phyloP scores from a whole-genome alignment of 106 monocot genomes.

The Vanilla planifolia region DNA sequence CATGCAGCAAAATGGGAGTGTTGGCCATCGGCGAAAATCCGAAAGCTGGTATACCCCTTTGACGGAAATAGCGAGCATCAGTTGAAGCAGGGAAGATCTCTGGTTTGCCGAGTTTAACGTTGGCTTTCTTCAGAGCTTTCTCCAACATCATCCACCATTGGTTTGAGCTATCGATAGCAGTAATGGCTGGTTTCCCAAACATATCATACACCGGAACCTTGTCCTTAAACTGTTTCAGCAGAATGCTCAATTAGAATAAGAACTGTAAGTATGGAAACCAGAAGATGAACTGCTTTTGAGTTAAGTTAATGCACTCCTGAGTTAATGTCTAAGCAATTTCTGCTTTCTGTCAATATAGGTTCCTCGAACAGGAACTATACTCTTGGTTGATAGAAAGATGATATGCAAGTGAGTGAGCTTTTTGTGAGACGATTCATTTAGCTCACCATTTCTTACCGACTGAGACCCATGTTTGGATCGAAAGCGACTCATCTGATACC shows the following conservation, averaged over 20 bases:
- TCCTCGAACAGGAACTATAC: no score
- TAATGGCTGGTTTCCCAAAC: slow-evolving; percentile 73
- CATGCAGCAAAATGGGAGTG: slow-evolving; percentile 86
- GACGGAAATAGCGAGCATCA: slow-evolving; percentile 76
- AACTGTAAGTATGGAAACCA: no score
- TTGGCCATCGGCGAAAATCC: slow-evolving; percentile 97
- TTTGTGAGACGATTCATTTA: no score
- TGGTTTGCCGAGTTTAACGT: slow-evolving; percentile 66
- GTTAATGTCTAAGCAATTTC: no score
- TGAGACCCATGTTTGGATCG: no score
- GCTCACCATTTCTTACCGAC: no score
- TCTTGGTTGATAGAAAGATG: no score
- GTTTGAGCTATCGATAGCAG: slow-evolving; percentile 61
- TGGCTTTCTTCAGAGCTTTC: slow-evolving; percentile 63
- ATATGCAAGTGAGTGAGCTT: no score
- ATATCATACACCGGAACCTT: slow-evolving; percentile 52
- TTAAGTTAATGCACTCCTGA: no score
- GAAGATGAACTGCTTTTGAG: no score
- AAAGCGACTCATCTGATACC: no score
- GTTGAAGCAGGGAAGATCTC: slow-evolving; percentile 96
- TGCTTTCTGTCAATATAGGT: no score
- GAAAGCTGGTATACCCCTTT: slow-evolving; percentile 76
- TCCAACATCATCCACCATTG: slow-evolving; percentile 79
- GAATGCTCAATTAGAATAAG: slow-evolving; percentile 14
- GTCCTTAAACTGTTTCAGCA: slow-evolving; percentile 52